Conservation (phyloP, 1,139 yeast genomes). For the Saccharomyces hybrid region DNA sequence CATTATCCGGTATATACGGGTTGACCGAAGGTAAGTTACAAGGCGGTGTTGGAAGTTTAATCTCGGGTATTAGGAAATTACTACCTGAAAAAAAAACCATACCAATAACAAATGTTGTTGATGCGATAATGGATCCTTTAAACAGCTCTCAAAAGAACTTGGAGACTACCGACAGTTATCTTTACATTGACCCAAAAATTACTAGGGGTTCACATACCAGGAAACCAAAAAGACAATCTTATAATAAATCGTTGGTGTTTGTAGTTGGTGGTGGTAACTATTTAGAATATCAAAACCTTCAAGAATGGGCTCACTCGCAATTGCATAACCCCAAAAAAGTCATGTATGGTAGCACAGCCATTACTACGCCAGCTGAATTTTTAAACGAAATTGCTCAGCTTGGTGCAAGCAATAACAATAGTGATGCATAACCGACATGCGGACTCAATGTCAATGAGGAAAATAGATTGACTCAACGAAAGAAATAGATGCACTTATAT, state of each 20-base stretch:
- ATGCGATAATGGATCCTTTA: conserved; percentile 81
- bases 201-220: conserved; percentile 84
- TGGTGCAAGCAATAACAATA: conserved; percentile 25
- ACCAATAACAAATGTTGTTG: conserved; percentile 85
- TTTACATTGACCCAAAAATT: conserved; percentile 79
- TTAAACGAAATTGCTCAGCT: conserved; percentile 61
- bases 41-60: conserved; percentile 78
- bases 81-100: conserved; percentile 82
- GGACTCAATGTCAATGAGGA: not conserved
- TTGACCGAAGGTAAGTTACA: conserved; percentile 74
- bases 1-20: conserved; percentile 71
- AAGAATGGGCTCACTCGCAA: conserved; percentile 65
- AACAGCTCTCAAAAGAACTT: conserved; percentile 54
- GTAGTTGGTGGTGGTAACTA: conserved; percentile 97
- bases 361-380: conserved; percentile 70
- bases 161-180: conserved; percentile 75
- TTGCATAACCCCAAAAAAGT: conserved; percentile 40
- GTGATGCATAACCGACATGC: not conserved
- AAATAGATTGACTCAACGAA: not conserved
- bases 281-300: conserved; percentile 85
- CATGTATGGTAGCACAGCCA: conserved; percentile 81
- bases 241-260: conserved; percentile 77
- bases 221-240: conserved; percentile 79
- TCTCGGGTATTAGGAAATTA: conserved; percentile 79
- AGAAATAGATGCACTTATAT: not conserved